phyloP scores from a whole-genome alignment of 495 filamentous ascomycete genomes.

The Clavariopsis aquatica region DNA sequence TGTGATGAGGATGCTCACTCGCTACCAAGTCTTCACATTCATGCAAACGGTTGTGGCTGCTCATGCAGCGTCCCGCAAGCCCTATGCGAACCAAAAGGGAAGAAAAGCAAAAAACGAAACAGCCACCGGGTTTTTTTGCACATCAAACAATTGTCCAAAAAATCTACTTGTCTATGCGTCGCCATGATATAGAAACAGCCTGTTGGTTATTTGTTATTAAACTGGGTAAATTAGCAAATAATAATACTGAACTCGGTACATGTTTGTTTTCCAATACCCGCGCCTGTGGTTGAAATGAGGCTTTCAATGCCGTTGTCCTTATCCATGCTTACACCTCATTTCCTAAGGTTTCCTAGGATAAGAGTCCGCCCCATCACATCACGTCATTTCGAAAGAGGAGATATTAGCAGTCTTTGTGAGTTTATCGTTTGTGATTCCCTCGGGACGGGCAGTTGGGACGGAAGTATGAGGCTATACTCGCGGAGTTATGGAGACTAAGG shows the following conservation, averaged over 20 bases:
- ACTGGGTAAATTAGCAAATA: not conserved
- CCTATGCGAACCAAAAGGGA: no score
- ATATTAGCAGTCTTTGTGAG: no score
- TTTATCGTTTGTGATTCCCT: no score
- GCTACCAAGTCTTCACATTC: not conserved
- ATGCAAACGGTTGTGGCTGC: not conserved
- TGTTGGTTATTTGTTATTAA: not conserved
- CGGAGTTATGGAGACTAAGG: no score
- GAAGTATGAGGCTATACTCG: no score
- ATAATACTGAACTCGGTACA: not conserved
- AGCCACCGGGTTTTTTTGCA: not conserved
- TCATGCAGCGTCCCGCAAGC: no score
- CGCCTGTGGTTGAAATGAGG: not conserved
- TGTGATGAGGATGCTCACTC: not conserved
- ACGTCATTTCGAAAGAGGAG: no score
- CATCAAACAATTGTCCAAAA: no score
- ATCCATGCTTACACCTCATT: not conserved
- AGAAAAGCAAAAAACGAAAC: no score
- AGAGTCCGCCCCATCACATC: no score
- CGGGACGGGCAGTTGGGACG: no score
- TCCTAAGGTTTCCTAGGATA: not conserved
- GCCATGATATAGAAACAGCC: not conserved
- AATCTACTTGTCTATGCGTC: not conserved
- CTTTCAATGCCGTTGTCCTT: not conserved
- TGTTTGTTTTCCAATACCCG: not conserved